These are phyloP conservation scores for Melocanna baccifera DNA, from an alignment of 176 grass and related monocot species.

Conservation along the genomic window DNA sequence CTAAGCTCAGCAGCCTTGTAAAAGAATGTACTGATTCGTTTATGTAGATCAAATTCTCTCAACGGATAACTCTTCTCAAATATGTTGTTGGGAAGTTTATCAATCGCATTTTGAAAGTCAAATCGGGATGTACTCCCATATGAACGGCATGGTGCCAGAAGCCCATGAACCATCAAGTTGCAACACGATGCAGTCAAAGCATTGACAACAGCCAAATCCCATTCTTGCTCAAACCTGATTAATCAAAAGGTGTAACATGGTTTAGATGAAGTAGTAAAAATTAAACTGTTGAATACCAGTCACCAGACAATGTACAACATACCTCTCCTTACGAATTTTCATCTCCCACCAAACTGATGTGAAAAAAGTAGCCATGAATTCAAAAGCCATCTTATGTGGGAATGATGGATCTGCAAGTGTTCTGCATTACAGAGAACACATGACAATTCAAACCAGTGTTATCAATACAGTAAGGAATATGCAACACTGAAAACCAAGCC, in stretches of 20 bases:
- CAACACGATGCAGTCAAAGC: constrained; percentile 79
- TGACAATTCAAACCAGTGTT: not conserved
- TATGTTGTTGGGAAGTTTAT: constrained; percentile 99
- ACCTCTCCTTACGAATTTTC: constrained; percentile 89
- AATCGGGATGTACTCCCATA: constrained; percentile 91
- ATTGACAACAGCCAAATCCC: constrained; percentile 80
- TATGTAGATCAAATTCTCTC: constrained; percentile 88
- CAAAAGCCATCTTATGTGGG: constrained; percentile 80
- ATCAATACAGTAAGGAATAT: not conserved
- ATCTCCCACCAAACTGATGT: constrained; percentile 80
- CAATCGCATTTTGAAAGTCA: constrained; percentile 83
- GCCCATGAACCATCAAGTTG: constrained; percentile 85
- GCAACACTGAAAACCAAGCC: not conserved
- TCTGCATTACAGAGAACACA: constrained; percentile 53
- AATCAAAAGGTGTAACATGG: constrained; percentile 22
- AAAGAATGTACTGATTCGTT: constrained; percentile 77
- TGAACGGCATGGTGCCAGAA: constrained; percentile 88
- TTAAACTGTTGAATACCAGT: constrained; percentile 12
- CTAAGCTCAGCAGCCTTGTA: constrained; percentile 91
- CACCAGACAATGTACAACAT: constrained; percentile 18
- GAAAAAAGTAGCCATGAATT: constrained; percentile 63
- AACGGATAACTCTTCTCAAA: constrained; percentile 95
- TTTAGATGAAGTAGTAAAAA: constrained; percentile 28
- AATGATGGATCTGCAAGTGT: constrained; percentile 94
- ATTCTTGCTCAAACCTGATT: constrained; percentile 85